Percentiles rank a stretch among this genome's conserved stretches.
Evolutionary conservation across 495 filamentous ascomycete genomes (phyloP).

Genomic region (Tuber aestivum): DNA sequence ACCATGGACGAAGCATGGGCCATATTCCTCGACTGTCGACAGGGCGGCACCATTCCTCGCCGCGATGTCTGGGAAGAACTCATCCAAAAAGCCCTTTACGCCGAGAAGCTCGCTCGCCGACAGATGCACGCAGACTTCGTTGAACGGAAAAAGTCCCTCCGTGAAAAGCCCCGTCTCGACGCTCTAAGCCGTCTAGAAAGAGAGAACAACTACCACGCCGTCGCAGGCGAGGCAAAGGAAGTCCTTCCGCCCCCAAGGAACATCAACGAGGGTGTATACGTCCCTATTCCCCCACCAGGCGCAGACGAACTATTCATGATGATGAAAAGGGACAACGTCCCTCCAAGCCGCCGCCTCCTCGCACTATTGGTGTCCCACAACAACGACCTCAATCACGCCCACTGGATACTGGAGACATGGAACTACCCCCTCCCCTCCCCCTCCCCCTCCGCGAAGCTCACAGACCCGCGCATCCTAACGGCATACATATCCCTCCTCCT

Average conservation of each 20-base stretch:
- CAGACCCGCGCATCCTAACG: constrained; percentile 17
- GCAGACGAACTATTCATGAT: constrained; percentile 51
- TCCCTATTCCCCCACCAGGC: constrained; percentile 53
- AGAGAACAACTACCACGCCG: constrained; percentile 21
- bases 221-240: constrained; percentile 60
- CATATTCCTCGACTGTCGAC: constrained; percentile 56
- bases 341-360: background rate
- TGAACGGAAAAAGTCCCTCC: background rate
- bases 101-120: constrained; percentile 38
- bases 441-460: background rate
- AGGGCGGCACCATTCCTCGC: constrained; percentile 18
- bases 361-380: background rate
- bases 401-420: background rate
- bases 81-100: constrained; percentile 55
- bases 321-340: constrained; percentile 51
- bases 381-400: background rate
- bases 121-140: background rate
- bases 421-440: background rate
- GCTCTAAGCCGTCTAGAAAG: background rate
- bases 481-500: constrained; percentile 32
- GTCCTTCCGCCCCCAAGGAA: constrained; percentile 53
- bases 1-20: constrained; percentile 69
- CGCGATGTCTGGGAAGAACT: constrained; percentile 54
- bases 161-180: background rate
- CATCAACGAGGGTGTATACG: constrained; percentile 55